Evolutionary conservation across 257 asterid genomes (phyloP), one percentile per base, ranked within the genome.

Genomic region (Dorcoceras hygrometricum): DNA sequence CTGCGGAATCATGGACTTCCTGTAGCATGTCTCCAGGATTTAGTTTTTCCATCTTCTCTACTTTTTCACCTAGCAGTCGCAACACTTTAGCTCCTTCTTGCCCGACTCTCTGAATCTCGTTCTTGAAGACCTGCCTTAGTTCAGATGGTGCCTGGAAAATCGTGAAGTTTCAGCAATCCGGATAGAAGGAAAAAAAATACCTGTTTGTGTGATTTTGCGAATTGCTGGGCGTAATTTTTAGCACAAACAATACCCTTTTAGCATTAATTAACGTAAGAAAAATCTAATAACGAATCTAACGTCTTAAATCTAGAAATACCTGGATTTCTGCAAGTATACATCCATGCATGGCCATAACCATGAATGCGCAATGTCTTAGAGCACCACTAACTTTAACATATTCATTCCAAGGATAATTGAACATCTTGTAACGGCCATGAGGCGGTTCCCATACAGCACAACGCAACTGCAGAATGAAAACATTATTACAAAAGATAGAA

Each of bases 391-490:
- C 96, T 85, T 83, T 90, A 26, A 90, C 91, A 71, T 88, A 94
- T 12, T 87, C 88, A 39, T 82, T 74, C 99, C 97, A 90, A 3
- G 99, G 99, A 76, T 88, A 94, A 2, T 75, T 82, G 58, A 87
- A 86, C 97, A 90, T 94, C 54, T 74, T 94, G 86, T 94, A 94
- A 19, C 91, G 96, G 28, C 99, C 99, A 58, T 94, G 99, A 72
- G 99, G 97, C 0, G 97, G 99, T 78, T 94, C 99, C 99, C 99
- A 94, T 55, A 81, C 60, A 11, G 99, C 99, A 73, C 90, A 94
- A 63, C 85, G 83, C 46, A 89, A 75, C 96, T 86, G 85, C 62
- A 63, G 71, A 71, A 65, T 8, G 28, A 23, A 53, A n/a, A 29
- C 62, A 5, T 10, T 10, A 26, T 8, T 14, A 43, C n/a, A 43